Conservation (phyloP, 169 alveolate genomes). For the Cryptosporidium sp. region DNA sequence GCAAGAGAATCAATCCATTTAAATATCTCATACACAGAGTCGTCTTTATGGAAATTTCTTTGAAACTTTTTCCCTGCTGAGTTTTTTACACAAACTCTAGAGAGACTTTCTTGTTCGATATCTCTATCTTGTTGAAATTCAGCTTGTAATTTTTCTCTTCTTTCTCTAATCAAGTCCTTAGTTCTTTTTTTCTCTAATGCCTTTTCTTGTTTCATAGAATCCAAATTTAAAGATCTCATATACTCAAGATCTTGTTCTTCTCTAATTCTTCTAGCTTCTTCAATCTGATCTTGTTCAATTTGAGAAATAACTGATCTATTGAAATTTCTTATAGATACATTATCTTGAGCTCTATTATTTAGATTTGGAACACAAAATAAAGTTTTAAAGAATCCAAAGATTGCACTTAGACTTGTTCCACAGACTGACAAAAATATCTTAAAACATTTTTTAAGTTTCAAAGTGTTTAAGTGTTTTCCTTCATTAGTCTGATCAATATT, state of each 20-base stretch:
- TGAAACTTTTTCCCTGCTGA: slow-evolving; percentile 59
- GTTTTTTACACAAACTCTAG: slow-evolving; percentile 57
- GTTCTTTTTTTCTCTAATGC: slow-evolving; percentile 14
- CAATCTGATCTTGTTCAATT: slow-evolving; percentile 32
- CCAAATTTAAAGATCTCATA: slow-evolving; percentile 39
- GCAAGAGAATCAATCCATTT: slow-evolving; percentile 73
- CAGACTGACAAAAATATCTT: slow-evolving; percentile 24
- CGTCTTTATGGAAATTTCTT: slow-evolving; percentile 49
- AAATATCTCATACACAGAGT: slow-evolving; percentile 39
- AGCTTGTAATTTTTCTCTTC: neutral
- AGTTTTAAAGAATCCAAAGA: slow-evolving; percentile 37
- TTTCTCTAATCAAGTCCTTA: slow-evolving; percentile 26
- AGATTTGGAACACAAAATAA: slow-evolving; percentile 32
- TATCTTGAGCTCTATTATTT: neutral
- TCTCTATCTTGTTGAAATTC: slow-evolving; percentile 2
- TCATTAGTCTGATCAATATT: neutral
- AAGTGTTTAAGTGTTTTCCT: neutral
- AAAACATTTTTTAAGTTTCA: neutral
- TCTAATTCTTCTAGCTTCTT: slow-evolving; percentile 28
- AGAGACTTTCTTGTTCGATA: slow-evolving; percentile 16
- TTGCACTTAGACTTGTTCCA: slow-evolving; percentile 20
- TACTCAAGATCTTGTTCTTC: slow-evolving; percentile 70
- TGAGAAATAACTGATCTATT: slow-evolving; percentile 2
- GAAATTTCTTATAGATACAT: neutral
- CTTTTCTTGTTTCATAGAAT: slow-evolving; percentile 46